These are phyloP conservation scores for Barnettozyma hawaiiensis DNA, from an alignment of 1,139 yeast genomes.

Conservation along the genomic window DNA sequence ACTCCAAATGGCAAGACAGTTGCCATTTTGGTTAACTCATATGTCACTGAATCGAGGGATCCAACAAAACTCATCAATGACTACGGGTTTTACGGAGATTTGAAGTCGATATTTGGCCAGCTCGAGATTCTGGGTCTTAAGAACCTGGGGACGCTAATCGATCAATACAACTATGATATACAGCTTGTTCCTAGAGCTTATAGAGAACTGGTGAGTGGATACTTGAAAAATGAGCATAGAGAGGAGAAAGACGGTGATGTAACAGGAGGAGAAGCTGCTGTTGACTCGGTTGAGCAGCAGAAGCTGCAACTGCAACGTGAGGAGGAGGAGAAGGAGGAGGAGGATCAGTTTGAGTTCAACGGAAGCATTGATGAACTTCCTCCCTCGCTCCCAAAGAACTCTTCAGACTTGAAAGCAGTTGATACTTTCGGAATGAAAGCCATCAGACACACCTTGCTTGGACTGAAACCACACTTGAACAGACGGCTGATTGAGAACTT, in stretches of 20 bases:
- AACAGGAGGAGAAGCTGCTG: constrained; percentile 13
- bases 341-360: constrained; percentile 10
- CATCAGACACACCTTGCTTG: constrained; percentile 72
- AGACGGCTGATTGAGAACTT: constrained; percentile 35
- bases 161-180: constrained; percentile 23
- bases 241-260: not conserved
- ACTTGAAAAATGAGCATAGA: constrained; percentile 7
- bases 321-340: too few relatives aligned
- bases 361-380: constrained; percentile 14
- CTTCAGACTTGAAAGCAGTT: constrained; percentile 57
- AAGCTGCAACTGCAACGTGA: too few relatives aligned
- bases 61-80: constrained; percentile 13
- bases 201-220: constrained; percentile 28
- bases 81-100: constrained; percentile 12
- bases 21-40: constrained; percentile 34
- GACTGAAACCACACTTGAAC: constrained; percentile 37
- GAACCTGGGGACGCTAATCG: constrained; percentile 44
- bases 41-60: constrained; percentile 27
- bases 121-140: constrained; percentile 66
- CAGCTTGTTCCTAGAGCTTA: constrained; percentile 34
- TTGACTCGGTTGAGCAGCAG: constrained; percentile 5
- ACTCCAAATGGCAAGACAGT: constrained; percentile 33
- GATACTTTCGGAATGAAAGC: constrained; percentile 76
- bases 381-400: constrained; percentile 32
- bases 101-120: constrained; percentile 45